These are phyloP conservation scores for Nyctanthes arbortristis DNA, from an alignment of 257 asterid genomes.

Conservation along the genomic window DNA sequence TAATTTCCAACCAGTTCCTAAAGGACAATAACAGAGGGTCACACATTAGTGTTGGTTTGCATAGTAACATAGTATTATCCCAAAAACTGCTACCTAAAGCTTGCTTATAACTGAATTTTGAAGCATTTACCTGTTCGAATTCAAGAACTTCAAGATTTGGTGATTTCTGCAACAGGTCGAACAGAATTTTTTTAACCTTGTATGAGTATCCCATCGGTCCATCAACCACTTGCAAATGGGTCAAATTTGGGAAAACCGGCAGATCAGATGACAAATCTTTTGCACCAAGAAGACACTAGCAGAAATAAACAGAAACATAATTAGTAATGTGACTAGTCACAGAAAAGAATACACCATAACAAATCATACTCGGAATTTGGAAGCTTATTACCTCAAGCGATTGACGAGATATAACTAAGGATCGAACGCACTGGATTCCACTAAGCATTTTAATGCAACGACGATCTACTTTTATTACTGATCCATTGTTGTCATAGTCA, in stretches of 20 bases:
- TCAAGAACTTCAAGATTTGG: not conserved
- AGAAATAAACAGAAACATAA: not conserved
- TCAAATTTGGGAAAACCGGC: not conserved
- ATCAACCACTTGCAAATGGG: not conserved
- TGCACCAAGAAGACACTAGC: not conserved
- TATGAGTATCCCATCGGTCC: not conserved
- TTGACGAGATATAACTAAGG: not conserved
- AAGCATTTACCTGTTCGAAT: not conserved
- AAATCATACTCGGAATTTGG: too few species aligned
- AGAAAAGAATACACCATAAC: not conserved
- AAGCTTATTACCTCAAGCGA: not conserved
- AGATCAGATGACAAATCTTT: not conserved
- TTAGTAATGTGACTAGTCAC: conserved; percentile 1
- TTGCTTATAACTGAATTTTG: too few species aligned
- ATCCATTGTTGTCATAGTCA: not conserved
- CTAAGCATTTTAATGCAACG: not conserved
- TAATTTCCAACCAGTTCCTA: not conserved
- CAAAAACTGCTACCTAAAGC: too few species aligned
- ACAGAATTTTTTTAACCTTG: not conserved
- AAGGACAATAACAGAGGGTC: not conserved
- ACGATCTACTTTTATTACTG: not conserved
- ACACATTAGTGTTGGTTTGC: not conserved
- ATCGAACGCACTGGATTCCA: not conserved
- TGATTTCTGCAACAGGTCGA: not conserved
- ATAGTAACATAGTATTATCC: too few species aligned